phyloP scores from a whole-genome alignment of 2,329 filamentous ascomycete species.

The Sordariomycetes sp. region DNA sequence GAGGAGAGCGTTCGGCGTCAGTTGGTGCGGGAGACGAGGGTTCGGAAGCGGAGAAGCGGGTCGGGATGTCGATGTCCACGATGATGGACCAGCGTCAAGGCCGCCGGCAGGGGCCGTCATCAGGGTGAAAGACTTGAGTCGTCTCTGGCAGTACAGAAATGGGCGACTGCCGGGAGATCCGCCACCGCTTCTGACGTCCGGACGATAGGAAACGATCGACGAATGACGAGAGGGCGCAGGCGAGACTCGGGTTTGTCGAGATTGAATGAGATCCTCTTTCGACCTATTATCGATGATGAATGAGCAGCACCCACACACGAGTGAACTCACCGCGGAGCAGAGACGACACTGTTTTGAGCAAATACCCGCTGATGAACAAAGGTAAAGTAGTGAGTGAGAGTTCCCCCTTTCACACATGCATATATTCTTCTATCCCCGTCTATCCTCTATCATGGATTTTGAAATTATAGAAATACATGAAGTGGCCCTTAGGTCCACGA shows the following conservation, averaged over 20 bases:
- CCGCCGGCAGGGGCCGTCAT: conserved; percentile 20
- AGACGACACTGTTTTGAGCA: neutral
- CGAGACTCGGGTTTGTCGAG: neutral
- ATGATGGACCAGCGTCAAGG: conserved; percentile 12
- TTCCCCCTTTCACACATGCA: conserved; percentile 1
- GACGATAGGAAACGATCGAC: neutral
- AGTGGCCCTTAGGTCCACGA: conserved; percentile 1
- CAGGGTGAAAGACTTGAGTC: conserved; percentile 49
- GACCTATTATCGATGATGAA: neutral
- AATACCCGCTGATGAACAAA: conserved; percentile 3
- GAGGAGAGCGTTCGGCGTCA: conserved; percentile 35
- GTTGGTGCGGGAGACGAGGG: conserved; percentile 29
- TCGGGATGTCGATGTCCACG: conserved; percentile 27
- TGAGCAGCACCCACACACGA: neutral
- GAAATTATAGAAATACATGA: conserved; percentile 7
- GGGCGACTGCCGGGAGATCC: conserved; percentile 38
- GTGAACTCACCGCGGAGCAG: neutral
- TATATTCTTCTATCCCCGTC: conserved; percentile 4
- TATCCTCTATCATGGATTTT: conserved; percentile 7
- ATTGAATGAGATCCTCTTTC: neutral
- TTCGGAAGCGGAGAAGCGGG: conserved; percentile 23
- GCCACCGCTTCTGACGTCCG: conserved; percentile 14
- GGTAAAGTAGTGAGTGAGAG: conserved; percentile 6
- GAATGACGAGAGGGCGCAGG: neutral
- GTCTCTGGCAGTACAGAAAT: conserved; percentile 53